Conservation (phyloP, 352 stramenopile genomes). For the Blastocystis sp. region DNA sequence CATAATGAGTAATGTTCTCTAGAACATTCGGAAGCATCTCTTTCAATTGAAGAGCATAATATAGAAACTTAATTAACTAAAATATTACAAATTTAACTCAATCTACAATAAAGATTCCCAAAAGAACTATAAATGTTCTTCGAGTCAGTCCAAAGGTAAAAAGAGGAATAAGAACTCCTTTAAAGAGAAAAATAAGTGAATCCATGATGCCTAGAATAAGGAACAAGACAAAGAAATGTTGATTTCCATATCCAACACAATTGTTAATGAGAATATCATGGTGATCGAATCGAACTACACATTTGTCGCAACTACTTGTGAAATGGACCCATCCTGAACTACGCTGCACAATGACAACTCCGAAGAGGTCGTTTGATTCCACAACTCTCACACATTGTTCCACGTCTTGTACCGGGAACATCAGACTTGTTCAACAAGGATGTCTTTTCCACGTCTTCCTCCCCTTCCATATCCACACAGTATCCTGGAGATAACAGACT, state of each 20-base stretch:
- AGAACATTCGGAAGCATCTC: conserved; percentile 33
- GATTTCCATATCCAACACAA: conserved; percentile 52
- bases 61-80: neutral
- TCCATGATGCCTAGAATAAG: neutral
- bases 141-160: neutral
- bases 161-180: neutral
- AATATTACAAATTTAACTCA: neutral
- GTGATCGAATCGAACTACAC: conserved; percentile 51
- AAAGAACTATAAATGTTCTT: neutral
- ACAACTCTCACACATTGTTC: neutral
- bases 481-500: conserved; percentile 39
- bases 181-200: neutral
- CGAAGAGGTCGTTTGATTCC: conserved; percentile 40
- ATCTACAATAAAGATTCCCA: neutral
- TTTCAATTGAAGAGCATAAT: neutral
- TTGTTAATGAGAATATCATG: conserved; percentile 54
- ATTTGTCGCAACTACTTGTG: conserved; percentile 5
- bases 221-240: conserved; percentile 32
- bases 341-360: conserved; percentile 24
- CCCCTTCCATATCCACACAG: conserved; percentile 17
- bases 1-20: conserved; percentile 27
- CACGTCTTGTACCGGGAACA: neutral
- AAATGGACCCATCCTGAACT: neutral
- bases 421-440: conserved; percentile 1
- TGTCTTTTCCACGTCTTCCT: conserved; percentile 51